Base-by-base conservation (phyloP, 148 eudicot genomes). In the Suaeda aralocaspica region DNA sequence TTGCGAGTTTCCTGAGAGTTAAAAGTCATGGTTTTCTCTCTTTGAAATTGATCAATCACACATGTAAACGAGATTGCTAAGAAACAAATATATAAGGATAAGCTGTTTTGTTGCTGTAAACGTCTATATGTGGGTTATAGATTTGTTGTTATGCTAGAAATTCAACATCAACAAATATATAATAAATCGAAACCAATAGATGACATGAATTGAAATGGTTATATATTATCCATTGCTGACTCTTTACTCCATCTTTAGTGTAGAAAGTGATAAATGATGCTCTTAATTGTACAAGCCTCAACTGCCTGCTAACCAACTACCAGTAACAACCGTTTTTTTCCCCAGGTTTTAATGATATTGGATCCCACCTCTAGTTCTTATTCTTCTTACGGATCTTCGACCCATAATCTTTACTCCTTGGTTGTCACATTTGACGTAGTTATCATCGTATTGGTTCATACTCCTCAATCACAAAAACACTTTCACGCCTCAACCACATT, bases 281-380 rank as follows among this genome's bases (percentile, higher is more conserved):
- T n/a, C 62, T 26, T 66, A 24, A 77, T 68, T 59, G 72, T 68
- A 12, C 30, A 59, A n/a, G 30, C 28, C 45, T 68, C 62, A 29
- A 61, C 68, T 75, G 62, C 36, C 55, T 60, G 59, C 68, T 60
- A 39, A 61, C 55, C 68, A 75, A n/a, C n/a, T n/a, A n/a, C n/a
- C n/a, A n/a, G n/a, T n/a, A n/a, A n/a, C n/a, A n/a, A n/a, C n/a
- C n/a, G n/a, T n/a, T n/a, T n/a, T n/a, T n/a, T n/a, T n/a, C n/a
- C n/a, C n/a, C n/a, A n/a, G n/a, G n/a, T n/a, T n/a, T 67, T 67
- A 67, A 67, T 60, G 67, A 3, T 36, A 39, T 22, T n/a, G 26
- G 57, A 52, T 36, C 64, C 60, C 81, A 57, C 64, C 28, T 42
- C 36, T 29, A 9, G 5, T 24, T 8, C 29, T 9, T 9, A 55